Evolutionary conservation across 2,329 filamentous ascomycete species (phyloP), one percentile per base, ranked within the genome.

Genomic region (Fusarium sp.): DNA sequence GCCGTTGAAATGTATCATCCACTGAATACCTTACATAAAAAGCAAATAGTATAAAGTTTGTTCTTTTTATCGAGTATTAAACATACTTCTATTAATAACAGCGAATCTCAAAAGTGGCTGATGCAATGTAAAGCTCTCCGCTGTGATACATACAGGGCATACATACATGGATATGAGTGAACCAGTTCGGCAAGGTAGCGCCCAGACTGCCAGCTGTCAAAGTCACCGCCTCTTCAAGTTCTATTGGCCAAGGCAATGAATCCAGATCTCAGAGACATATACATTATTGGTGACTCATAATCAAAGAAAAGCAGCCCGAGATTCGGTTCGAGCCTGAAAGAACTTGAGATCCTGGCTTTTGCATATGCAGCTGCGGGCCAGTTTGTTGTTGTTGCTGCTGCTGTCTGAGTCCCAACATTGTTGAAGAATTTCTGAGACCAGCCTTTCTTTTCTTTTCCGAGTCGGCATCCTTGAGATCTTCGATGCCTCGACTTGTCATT

Each of bases 141-240:
- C 37, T 43, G 37, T 37, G 50, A 40, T 54, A 54, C 37, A 54
- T 60, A 49, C 32, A 46, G 40, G n/a, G 21, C 40, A 47, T n/a
- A 47, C 32, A 54, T 60, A 38, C 32, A 54, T 60, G 23, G 54
- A 52, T 25, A 44, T 64, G 44, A 21, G 49, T 38, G 71, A 72
- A 73, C 63, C 38, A 37, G 61, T 71, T 67, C 67, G 49, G 59
- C 63, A 56, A 35, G 49, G 62, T 56, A 25, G 63, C 58, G 69
- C 63, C 69, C 69, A 69, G 69, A 72, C 69, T 71, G 71, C 67
- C 71, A 74, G 67, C 58, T 73, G 71, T 69, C 71, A 69, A 72
- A 72, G 58, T 62, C 63, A 68, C 50, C 56, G 62, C 62, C 57
- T 67, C 61, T 67, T 47, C 25, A 43, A 30, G 30, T 64, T 47